Base-by-base conservation (phyloP, 2,329 filamentous ascomycete genomes). In the Trichoderma atrobrunneum region DNA sequence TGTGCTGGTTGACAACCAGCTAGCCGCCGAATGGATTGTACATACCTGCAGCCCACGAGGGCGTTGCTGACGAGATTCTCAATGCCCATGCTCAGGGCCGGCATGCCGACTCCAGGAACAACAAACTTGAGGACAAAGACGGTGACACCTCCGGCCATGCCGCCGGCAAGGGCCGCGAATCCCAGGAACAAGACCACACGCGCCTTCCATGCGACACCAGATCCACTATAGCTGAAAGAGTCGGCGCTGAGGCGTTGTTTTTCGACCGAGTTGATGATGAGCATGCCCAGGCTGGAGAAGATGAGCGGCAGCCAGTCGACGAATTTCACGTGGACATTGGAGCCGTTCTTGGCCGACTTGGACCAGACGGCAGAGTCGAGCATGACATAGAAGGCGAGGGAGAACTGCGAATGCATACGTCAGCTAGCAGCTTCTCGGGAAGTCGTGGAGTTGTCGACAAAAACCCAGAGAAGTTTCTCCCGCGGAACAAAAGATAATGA, bases 191-290 rank as follows among this genome's bases (percentile, higher is more conserved):
- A 83, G 57, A 92, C 89, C 32, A 91, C 88, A 73, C 90, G 86
- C 24, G 89, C 90, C 85, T 91, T 90, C 89, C 89, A 91, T 11
- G 90, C 89, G 32, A 92, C 89, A 14, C 88, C 88, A 63, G 84
- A 86, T 62, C 90, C 89, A 72, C 85, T 86, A 81, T 91, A 90
- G 74, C 85, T 87, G 80, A 90, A 90, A 71, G 84, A 87, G 82
- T 92, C 89, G 76, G 87, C 85, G 76, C 88, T 88, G 74, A 92
- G 85, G 68, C 90, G 87, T 73, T 88, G 84, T 82, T 92, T 91
- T 82, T 91, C 89, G 74, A 91, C 89, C 76, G 86, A 88, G 85
- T 92, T 91, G 84, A 91, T 91, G 80, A 91, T 91, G 72, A 92
- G 85, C 89, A 92, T 91, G 74, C 90, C 90, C 74, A 91, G 84